Percentiles rank a stretch among this genome's conserved stretches.
Evolutionary conservation across 2,329 filamentous ascomycete species (phyloP).

Genomic region (Zopfia rhizophila): DNA sequence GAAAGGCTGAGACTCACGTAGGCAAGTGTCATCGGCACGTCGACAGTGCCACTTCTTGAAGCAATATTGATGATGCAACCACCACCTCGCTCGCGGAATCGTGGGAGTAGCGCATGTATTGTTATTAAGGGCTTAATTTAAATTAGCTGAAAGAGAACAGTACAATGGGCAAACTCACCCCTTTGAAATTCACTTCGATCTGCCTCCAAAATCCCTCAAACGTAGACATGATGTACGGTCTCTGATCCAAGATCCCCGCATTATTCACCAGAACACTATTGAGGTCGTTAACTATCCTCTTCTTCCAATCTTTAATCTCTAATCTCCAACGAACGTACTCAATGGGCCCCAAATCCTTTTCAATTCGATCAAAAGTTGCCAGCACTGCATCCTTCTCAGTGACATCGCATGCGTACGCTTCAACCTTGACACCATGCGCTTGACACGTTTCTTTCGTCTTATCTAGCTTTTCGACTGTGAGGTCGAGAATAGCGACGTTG

Average conservation of each 20-base stretch:
- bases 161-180: constrained; percentile 14
- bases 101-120: constrained; percentile 36
- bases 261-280: constrained; percentile 39
- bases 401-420: constrained; percentile 36
- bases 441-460: constrained; percentile 36
- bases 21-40: constrained; percentile 44
- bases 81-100: constrained; percentile 32
- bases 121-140: constrained; percentile 33
- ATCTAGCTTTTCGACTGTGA: constrained; percentile 27
- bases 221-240: constrained; percentile 38
- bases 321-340: constrained; percentile 19
- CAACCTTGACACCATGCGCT: constrained; percentile 30
- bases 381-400: constrained; percentile 25
- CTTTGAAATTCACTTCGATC: constrained; percentile 47
- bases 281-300: neutral
- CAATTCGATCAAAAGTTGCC: constrained; percentile 26
- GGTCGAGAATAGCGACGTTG: constrained; percentile 37
- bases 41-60: constrained; percentile 39
- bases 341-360: constrained; percentile 33
- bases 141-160: neutral
- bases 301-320: neutral
- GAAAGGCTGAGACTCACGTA: constrained; percentile 26
- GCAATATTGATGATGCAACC: constrained; percentile 47
- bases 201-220: constrained; percentile 41
- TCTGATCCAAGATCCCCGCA: constrained; percentile 38